Evolutionary conservation across 768 basidiomycete species (phyloP).

Genomic region (Pisolithus tinctorius): DNA sequence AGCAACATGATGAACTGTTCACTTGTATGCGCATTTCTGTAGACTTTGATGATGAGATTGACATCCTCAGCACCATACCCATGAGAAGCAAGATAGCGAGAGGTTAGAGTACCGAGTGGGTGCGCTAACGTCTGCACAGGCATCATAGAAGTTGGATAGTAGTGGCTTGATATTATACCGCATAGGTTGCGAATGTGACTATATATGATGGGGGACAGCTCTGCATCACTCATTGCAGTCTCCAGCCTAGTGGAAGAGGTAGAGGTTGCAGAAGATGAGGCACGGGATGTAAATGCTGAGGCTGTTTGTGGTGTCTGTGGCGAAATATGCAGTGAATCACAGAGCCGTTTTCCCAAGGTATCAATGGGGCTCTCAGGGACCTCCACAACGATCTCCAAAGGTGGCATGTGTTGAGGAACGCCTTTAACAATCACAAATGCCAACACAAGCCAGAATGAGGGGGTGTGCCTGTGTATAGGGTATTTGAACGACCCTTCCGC

Average conservation of each 20-base stretch:
- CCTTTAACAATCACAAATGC: constrained; percentile 2
- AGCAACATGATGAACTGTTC: not conserved
- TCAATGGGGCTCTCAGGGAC: not conserved
- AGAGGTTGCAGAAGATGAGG: not conserved
- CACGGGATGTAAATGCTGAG: not conserved
- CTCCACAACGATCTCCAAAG: not conserved
- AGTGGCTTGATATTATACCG: not conserved
- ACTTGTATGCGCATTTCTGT: not conserved
- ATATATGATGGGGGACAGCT: not conserved
- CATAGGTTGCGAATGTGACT: not conserved
- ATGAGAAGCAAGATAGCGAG: not conserved
- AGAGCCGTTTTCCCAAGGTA: not conserved
- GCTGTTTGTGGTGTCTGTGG: not conserved
- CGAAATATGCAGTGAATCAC: not conserved
- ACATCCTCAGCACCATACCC: not conserved
- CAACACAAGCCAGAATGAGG: not conserved
- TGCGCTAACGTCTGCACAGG: not conserved
- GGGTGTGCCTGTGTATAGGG: not conserved
- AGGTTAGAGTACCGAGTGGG: not conserved
- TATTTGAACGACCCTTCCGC: not conserved
- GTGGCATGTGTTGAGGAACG: not conserved
- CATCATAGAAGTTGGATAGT: not conserved
- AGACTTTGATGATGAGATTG: not conserved
- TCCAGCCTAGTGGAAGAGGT: not conserved
- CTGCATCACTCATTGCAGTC: not conserved